A percentile compares a stretch with the other conserved stretches of the same genome.
Evolutionary conservation across 2,329 filamentous ascomycete species (phyloP).

Genomic region (Epichloe amarillans): DNA sequence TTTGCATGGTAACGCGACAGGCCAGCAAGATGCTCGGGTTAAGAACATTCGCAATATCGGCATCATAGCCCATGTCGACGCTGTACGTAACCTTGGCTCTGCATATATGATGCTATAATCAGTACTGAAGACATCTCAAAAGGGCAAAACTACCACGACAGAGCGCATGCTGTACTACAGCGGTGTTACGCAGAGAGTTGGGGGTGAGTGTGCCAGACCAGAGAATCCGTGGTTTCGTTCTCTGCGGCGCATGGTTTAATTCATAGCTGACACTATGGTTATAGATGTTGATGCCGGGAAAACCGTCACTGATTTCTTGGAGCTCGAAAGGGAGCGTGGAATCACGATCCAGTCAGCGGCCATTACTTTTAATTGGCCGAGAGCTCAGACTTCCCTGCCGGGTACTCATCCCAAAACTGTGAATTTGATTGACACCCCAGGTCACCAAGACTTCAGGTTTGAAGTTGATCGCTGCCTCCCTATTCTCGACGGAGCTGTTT

Average conservation of each 20-base stretch:
- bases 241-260: not conserved
- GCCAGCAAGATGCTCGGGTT: slow-evolving; percentile 15
- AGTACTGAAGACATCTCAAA: slow-evolving; percentile 4
- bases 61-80: slow-evolving; percentile 97
- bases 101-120: not conserved
- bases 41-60: slow-evolving; percentile 78
- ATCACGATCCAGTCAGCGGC: slow-evolving; percentile 98
- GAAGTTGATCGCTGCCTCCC: slow-evolving; percentile 85
- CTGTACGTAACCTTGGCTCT: slow-evolving; percentile 30
- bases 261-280: not conserved
- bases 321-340: slow-evolving; percentile 78
- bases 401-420: slow-evolving; percentile 48
- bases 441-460: slow-evolving; percentile 94
- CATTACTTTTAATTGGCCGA: slow-evolving; percentile 90
- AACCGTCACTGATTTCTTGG: slow-evolving; percentile 92
- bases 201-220: slow-evolving; percentile 33
- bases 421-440: slow-evolving; percentile 91
- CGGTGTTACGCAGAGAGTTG: slow-evolving; percentile 74
- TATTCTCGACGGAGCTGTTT: slow-evolving; percentile 81
- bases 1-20: slow-evolving; percentile 5
- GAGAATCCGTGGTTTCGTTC: not conserved
- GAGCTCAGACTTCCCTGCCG: slow-evolving; percentile 28
- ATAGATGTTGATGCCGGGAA: slow-evolving; percentile 88
- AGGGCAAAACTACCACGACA: slow-evolving; percentile 94
- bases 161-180: slow-evolving; percentile 99